These are phyloP conservation scores for Aspergillus thermomutatus DNA, from an alignment of 2,329 filamentous ascomycete species.

Conservation along the genomic window DNA sequence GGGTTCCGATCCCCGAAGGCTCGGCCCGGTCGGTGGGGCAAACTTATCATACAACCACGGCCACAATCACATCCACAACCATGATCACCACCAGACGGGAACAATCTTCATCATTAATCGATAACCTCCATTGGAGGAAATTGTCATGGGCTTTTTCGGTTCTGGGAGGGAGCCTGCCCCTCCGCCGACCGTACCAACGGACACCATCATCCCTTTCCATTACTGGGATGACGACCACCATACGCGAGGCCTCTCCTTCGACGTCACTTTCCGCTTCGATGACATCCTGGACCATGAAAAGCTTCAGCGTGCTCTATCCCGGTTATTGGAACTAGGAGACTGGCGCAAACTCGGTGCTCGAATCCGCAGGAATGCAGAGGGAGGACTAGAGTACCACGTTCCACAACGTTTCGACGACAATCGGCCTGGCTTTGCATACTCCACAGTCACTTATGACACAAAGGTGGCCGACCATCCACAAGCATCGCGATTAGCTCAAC, in stretches of 20 bases:
- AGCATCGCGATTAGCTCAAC: constrained; percentile 16
- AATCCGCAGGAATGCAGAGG: constrained; percentile 39
- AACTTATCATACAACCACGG: too few species aligned
- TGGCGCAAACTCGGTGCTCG: constrained; percentile 50
- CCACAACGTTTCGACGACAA: constrained; percentile 33
- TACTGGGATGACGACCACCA: constrained; percentile 13
- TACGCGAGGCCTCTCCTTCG: constrained; percentile 2
- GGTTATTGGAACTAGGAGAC: constrained; percentile 41
- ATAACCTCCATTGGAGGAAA: too few species aligned
- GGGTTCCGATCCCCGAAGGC: too few species aligned
- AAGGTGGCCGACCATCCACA: constrained; percentile 42
- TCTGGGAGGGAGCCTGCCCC: background rate
- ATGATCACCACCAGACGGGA: too few species aligned
- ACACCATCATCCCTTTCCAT: constrained; percentile 10
- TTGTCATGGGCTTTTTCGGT: too few species aligned
- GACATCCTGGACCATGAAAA: constrained; percentile 45
- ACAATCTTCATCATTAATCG: too few species aligned
- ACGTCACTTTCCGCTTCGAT: constrained; percentile 42
- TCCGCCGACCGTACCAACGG: constrained; percentile 3
- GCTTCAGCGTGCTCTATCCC: constrained; percentile 34
- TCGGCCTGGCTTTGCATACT: constrained; percentile 43
- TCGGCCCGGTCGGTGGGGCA: too few species aligned
- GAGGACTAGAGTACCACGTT: constrained; percentile 43
- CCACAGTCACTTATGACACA: constrained; percentile 35
- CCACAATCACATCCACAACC: too few species aligned